Conservation (phyloP, 2,329 filamentous ascomycete genomes). For the Drechslerella coelobrocha region DNA sequence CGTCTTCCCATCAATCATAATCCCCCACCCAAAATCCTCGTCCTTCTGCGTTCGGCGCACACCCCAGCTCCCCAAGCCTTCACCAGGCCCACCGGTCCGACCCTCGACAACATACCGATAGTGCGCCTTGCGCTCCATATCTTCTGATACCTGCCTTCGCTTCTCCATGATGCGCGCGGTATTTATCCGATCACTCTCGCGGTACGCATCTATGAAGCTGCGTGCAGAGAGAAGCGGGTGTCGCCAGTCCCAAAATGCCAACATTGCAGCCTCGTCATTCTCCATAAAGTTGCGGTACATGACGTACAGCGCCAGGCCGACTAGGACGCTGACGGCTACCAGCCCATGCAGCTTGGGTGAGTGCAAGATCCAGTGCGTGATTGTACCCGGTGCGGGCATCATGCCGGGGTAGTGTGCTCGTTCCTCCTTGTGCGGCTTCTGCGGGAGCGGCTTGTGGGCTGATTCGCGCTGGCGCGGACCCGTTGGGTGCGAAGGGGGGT, state of each 20-base stretch:
- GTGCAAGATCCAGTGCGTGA: constrained; percentile 83
- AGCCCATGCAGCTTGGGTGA: constrained; percentile 76
- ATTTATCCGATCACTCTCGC: constrained; percentile 44
- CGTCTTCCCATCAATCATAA: constrained; percentile 48
- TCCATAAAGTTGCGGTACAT: constrained; percentile 50
- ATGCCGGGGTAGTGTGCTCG: constrained; percentile 82
- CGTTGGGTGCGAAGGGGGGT: constrained; percentile 77
- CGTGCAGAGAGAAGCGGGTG: constrained; percentile 34
- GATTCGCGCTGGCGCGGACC: constrained; percentile 71
- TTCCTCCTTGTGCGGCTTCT: constrained; percentile 70
- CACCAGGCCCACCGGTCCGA: constrained; percentile 26
- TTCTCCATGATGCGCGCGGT: constrained; percentile 48
- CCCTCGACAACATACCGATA: constrained; percentile 44
- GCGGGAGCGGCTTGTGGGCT: constrained; percentile 59
- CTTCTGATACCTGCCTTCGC: constrained; percentile 43
- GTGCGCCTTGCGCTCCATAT: constrained; percentile 48
- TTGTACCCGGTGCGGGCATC: constrained; percentile 82
- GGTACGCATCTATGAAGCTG: constrained; percentile 39
- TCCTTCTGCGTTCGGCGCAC: constrained; percentile 42
- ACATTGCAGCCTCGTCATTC: constrained; percentile 26
- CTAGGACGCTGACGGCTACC: constrained; percentile 68
- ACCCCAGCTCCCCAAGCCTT: constrained; percentile 43
- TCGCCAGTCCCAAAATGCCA: constrained; percentile 46
- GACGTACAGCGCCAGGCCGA: constrained; percentile 39
- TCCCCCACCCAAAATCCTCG: constrained; percentile 44